Base-by-base conservation (phyloP, 164 flowering plant species). In the Piper longum region DNA sequence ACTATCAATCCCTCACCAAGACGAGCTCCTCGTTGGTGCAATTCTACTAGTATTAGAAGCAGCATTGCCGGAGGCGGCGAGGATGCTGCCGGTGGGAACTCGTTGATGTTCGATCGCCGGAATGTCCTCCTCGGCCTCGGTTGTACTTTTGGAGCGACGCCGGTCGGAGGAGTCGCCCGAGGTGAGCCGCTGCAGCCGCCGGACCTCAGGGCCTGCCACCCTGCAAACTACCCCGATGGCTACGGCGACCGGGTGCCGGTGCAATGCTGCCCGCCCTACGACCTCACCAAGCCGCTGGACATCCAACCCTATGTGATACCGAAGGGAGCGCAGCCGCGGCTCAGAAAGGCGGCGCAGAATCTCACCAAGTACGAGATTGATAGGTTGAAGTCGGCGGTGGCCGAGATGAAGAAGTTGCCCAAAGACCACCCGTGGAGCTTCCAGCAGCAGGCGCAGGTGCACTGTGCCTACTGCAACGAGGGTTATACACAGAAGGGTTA, bases 381-480 rank as follows among this genome's bases (percentile, higher is more conserved):
- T n/a, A 62, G 26, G 57, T 62, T 51, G 19, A 40, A 62, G n/a
- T 7, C 16, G 41, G 56, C 65, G 1, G 36, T 26, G 36, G 36
- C 36, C 1, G 2, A 26, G 36, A 26, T 26, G 36, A 26, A 26
- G 36, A 41, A 19, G 13, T 57, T 62, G n/a, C 40, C 17, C 16
- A 0, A 1, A 11, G 19, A 39, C 1, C 54, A 62, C 43, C 65
- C 65, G 6, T 62, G 65, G 65, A 52, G 14, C 57, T 62, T 52
- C 19, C 7, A 19, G 16, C 56, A 52, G 43, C 65, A 62, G 57
- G 65, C 65, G 11, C 19, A 52, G 42, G 16, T 62, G n/a, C n/a
- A n/a, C n/a, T n/a, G n/a, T n/a, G n/a, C n/a, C n/a, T n/a, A n/a
- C n/a, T n/a, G n/a, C n/a, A n/a, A n/a, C n/a, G n/a, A n/a, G n/a